phyloP scores from a whole-genome alignment of 257 asterid species.

The Solanum pimpinellifolium region DNA sequence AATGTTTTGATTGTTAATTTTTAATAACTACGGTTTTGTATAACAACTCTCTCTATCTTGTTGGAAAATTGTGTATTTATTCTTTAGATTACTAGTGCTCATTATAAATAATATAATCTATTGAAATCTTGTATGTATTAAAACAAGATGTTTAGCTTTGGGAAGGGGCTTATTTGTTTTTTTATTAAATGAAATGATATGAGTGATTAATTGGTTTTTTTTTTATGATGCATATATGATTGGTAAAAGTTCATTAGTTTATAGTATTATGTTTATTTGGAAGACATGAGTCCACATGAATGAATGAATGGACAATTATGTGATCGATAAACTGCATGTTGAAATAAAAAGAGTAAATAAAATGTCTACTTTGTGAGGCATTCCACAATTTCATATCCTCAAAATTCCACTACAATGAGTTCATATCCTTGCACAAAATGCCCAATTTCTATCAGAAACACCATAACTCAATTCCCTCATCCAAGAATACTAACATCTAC shows the following conservation, averaged over 20 bases:
- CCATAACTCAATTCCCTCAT: neutral
- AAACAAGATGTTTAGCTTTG: neutral
- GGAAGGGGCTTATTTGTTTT: neutral
- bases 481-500: neutral
- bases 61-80: neutral
- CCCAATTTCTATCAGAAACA: neutral
- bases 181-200: neutral
- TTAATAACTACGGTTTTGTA: neutral
- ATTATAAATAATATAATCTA: too few relatives aligned
- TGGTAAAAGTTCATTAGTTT: neutral
- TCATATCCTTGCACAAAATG: neutral
- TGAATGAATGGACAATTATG: neutral
- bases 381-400: neutral
- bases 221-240: neutral
- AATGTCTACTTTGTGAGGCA: neutral
- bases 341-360: neutral
- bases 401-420: neutral
- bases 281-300: neutral
- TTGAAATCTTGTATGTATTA: neutral
- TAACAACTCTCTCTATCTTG: neutral
- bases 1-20: neutral
- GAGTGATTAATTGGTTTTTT: neutral
- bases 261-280: neutral
- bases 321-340: neutral
- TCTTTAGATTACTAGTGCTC: neutral